Evolutionary conservation across 2,329 filamentous ascomycete genomes (phyloP).

Genomic region (Cordyceps cicadae): DNA sequence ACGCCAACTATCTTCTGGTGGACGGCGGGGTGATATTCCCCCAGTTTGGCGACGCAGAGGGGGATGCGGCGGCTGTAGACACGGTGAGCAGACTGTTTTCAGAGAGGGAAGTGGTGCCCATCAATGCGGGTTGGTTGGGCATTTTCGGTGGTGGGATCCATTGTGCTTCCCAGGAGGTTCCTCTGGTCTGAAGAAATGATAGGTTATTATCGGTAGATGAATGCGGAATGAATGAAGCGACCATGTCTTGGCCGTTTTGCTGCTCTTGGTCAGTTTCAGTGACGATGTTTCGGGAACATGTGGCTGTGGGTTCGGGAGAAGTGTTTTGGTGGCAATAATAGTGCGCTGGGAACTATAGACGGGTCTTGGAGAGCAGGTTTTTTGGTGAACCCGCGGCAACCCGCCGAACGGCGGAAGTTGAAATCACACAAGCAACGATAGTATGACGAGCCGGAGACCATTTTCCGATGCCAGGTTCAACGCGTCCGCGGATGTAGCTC

Average conservation of each 20-base stretch:
- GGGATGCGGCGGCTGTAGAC: constrained; percentile 1
- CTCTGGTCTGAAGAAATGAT: not conserved
- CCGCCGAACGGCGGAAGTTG: not conserved
- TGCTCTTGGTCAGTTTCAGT: too few species aligned
- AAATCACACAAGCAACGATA: not conserved
- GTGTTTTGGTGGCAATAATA: not conserved
- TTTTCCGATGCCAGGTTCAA: not conserved
- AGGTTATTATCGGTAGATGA: not conserved
- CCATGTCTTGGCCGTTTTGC: not conserved
- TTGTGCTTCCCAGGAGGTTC: constrained; percentile 7
- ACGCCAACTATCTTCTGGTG: constrained; percentile 6
- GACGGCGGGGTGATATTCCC: constrained; percentile 7
- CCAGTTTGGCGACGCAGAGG: constrained; percentile 3
- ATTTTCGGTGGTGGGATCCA: constrained; percentile 8
- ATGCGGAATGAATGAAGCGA: not conserved
- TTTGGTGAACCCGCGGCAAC: not conserved
- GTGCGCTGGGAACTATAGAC: not conserved
- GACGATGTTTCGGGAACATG: too few species aligned
- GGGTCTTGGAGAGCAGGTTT: too few species aligned
- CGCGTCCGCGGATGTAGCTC: not conserved
- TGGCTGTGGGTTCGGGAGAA: too few species aligned
- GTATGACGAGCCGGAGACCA: not conserved
- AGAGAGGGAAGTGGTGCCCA: not conserved
- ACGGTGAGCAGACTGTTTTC: not conserved
- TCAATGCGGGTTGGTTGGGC: not conserved